These are phyloP conservation scores for Exophiala bonariae DNA, from an alignment of 2,329 filamentous ascomycete species.

Conservation along the genomic window DNA sequence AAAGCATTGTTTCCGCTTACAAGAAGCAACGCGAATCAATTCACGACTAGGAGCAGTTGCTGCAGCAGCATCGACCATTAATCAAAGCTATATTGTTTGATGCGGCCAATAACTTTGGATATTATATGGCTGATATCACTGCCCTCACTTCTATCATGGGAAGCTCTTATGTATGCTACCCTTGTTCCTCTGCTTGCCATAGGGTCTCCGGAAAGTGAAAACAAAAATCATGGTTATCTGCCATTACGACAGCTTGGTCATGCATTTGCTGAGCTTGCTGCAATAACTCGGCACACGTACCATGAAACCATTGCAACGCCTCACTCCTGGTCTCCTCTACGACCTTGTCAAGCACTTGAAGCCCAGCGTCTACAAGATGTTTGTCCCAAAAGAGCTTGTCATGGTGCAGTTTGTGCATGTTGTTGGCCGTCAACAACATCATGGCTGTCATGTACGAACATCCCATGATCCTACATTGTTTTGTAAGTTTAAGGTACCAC, in stretches of 20 bases:
- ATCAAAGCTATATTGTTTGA: no score
- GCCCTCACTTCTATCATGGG: no score
- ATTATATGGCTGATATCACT: no score
- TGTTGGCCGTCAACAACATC: conserved; percentile 21
- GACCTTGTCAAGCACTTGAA: conserved; percentile 5
- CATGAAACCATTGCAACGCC: conserved; percentile 7
- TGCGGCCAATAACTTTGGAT: no score
- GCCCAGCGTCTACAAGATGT: conserved; percentile 8
- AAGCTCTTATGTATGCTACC: no score
- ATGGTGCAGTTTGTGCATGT: conserved; percentile 11
- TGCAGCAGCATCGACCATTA: no score
- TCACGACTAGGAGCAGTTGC: no score
- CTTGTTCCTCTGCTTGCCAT: not conserved
- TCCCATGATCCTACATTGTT: conserved; percentile 12
- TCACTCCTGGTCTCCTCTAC: conserved; percentile 6
- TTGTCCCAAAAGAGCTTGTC: not conserved
- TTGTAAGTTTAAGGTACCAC: conserved; percentile 2
- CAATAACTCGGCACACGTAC: conserved; percentile 10
- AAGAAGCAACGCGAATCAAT: no score
- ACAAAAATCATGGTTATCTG: not conserved
- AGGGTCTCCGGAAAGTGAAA: not conserved
- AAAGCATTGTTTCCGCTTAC: no score
- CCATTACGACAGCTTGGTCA: not conserved
- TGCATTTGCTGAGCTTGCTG: conserved; percentile 5
- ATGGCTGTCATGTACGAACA: conserved; percentile 21